Conservation (phyloP, 106 monocot species). For the Vanilla planifolia region DNA sequence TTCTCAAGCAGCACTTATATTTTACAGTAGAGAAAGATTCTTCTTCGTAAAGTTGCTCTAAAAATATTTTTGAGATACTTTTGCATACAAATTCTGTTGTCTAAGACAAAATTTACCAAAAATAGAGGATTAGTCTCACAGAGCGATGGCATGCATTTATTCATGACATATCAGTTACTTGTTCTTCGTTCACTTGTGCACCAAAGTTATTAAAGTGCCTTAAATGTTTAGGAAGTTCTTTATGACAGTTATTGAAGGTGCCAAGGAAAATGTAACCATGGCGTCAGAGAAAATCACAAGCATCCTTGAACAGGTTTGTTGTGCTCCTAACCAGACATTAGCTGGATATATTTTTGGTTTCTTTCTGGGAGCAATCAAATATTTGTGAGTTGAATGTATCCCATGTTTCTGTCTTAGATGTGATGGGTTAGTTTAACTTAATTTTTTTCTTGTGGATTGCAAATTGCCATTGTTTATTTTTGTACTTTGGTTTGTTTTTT, state of each 20-base stretch:
- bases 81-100: background rate
- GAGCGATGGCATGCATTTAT: background rate
- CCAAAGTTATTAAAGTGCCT: background rate
- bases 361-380: background rate
- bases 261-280: conserved; percentile 44
- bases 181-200: background rate
- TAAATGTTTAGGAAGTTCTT: background rate
- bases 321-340: background rate
- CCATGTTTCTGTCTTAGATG: background rate
- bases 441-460: background rate
- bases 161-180: background rate
- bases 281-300: conserved; percentile 47
- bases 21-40: no score
- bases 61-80: background rate
- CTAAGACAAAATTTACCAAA: no score
- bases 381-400: background rate
- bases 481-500: background rate
- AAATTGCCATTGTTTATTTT: background rate
- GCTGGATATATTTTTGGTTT: background rate
- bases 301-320: conserved; percentile 59
- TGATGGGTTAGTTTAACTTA: background rate
- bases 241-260: conserved; percentile 61
- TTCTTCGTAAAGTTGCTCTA: no score
- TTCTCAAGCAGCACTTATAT: no score
- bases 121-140: background rate